Conservation (phyloP, 768 basidiomycete genomes). For the Lactifluus piperatus region DNA sequence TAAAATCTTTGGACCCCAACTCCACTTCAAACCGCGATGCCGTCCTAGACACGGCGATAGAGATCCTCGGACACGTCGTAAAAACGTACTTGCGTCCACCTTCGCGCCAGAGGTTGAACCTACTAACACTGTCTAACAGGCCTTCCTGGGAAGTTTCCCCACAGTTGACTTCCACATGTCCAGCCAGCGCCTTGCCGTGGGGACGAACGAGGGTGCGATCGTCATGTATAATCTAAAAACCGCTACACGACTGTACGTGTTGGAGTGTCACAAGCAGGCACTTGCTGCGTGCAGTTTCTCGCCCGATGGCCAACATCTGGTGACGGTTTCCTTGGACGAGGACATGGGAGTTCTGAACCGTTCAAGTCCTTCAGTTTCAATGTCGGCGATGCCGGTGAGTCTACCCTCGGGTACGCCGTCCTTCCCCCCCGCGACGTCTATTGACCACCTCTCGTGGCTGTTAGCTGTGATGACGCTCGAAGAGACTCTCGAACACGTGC, state of each 20-base stretch:
- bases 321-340: slow-evolving; percentile 84
- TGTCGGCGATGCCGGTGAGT: slow-evolving; percentile 73
- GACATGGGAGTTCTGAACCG: slow-evolving; percentile 70
- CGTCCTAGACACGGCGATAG: slow-evolving; percentile 83
- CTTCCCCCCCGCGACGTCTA: not conserved
- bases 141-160: slow-evolving; percentile 53
- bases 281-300: slow-evolving; percentile 87
- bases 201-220: slow-evolving; percentile 89
- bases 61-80: slow-evolving; percentile 92
- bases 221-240: slow-evolving; percentile 97
- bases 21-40: slow-evolving; percentile 68
- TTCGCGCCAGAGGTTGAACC: not conserved
- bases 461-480: slow-evolving; percentile 49
- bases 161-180: slow-evolving; percentile 88
- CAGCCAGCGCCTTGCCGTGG: slow-evolving; percentile 84
- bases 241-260: slow-evolving; percentile 87
- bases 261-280: slow-evolving; percentile 81
- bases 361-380: slow-evolving; percentile 85
- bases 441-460: not conserved
- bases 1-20: slow-evolving; percentile 93
- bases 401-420: not conserved
- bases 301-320: slow-evolving; percentile 83
- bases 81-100: slow-evolving; percentile 56
- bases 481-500: slow-evolving; percentile 61
- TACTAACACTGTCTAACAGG: no score